Conservation (phyloP, 225 moss, liverwort and hornwort species). For the Asterella californica region DNA sequence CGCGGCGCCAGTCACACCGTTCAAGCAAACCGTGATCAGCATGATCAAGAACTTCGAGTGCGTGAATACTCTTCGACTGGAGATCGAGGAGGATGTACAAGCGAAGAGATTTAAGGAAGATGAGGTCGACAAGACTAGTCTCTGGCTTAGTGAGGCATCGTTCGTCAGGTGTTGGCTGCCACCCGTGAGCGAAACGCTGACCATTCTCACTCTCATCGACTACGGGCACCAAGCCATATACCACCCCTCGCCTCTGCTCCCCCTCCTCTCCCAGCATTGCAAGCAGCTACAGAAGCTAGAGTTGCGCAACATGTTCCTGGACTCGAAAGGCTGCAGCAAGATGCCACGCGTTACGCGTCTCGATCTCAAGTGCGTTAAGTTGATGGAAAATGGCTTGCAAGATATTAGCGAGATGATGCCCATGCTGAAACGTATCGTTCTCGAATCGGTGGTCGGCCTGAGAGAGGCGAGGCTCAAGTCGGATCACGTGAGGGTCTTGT, state of each 20-base stretch:
- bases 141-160: slow-evolving; percentile 59
- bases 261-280: slow-evolving; percentile 57
- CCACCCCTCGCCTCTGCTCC: slow-evolving; percentile 51
- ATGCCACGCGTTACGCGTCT: slow-evolving; percentile 33
- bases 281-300: slow-evolving; percentile 48
- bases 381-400: slow-evolving; percentile 42
- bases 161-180: slow-evolving; percentile 48
- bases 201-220: slow-evolving; percentile 50
- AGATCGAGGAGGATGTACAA: slow-evolving; percentile 63
- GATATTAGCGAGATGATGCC: slow-evolving; percentile 51
- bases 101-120: slow-evolving; percentile 53
- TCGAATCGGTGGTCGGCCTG: slow-evolving; percentile 58
- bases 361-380: slow-evolving; percentile 56
- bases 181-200: slow-evolving; percentile 34
- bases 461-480: slow-evolving; percentile 51
- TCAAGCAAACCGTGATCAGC: slow-evolving; percentile 33
- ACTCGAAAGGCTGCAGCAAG: slow-evolving; percentile 27
- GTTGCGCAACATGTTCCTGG: slow-evolving; percentile 67
- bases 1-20: slow-evolving; percentile 15
- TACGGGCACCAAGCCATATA: slow-evolving; percentile 72
- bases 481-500: slow-evolving; percentile 35
- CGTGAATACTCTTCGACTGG: slow-evolving; percentile 50
- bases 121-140: slow-evolving; percentile 59
- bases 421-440: slow-evolving; percentile 31
- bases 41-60: slow-evolving; percentile 40